These are phyloP conservation scores for Annona squamosa DNA, from an alignment of 164 flowering plant genomes.

Conservation along the genomic window DNA sequence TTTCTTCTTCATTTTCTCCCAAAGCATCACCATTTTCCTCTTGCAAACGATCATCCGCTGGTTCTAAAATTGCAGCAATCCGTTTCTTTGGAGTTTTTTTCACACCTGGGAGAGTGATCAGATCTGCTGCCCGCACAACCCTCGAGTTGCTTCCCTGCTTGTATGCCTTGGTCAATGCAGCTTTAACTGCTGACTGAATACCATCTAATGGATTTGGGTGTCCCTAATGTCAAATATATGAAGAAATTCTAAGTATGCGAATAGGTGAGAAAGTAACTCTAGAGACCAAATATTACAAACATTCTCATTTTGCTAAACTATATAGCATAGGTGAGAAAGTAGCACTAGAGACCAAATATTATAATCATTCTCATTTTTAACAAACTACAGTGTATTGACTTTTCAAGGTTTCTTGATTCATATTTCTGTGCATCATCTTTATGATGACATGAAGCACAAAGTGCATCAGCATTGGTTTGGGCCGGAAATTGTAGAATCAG, in stretches of 20 bases:
- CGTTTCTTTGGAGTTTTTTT: conserved; percentile 88
- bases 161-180: conserved; percentile 83
- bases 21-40: conserved; percentile 36
- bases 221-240: conserved; percentile 38
- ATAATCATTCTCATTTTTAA: too few species aligned
- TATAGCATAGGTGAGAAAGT: too few species aligned
- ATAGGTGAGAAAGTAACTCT: too few species aligned
- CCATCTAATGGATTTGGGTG: conserved; percentile 75
- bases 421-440: too few species aligned
- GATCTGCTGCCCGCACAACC: conserved; percentile 68
- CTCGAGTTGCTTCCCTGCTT: conserved; percentile 69
- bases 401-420: too few species aligned
- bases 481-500: too few species aligned
- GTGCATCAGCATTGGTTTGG: too few species aligned
- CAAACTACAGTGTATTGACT: too few species aligned
- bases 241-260: not conserved
- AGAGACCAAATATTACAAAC: too few species aligned
- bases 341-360: too few species aligned
- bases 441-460: too few species aligned
- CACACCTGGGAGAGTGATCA: conserved; percentile 73
- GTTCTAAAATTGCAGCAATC: conserved; percentile 82
- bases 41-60: conserved; percentile 39
- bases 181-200: conserved; percentile 71
- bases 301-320: too few species aligned
- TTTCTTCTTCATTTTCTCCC: conserved; percentile 62